These are phyloP conservation scores for Chlamydomonas incerta DNA, from an alignment of 139 green algal species.

Conservation along the genomic window DNA sequence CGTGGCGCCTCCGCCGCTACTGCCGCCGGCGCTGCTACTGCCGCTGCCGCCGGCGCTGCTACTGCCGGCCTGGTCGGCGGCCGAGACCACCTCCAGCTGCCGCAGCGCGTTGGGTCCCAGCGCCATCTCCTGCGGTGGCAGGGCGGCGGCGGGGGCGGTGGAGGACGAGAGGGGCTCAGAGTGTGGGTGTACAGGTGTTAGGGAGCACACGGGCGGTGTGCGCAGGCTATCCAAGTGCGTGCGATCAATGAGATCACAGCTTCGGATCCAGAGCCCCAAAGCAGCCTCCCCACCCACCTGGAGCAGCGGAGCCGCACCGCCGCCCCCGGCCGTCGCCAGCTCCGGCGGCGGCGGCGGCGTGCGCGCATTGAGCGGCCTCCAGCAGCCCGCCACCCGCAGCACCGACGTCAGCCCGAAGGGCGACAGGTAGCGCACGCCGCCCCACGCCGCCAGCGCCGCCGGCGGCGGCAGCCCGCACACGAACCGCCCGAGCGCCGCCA, in stretches of 20 bases:
- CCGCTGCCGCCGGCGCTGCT: neutral
- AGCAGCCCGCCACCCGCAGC: constrained; percentile 55
- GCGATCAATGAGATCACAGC: too few relatives aligned
- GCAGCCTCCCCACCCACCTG: too few relatives aligned
- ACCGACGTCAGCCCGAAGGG: constrained; percentile 78
- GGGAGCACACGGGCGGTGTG: too few relatives aligned
- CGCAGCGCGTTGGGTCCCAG: constrained; percentile 70
- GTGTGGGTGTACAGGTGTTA: too few relatives aligned
- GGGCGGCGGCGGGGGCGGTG: too few relatives aligned
- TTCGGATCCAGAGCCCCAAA: too few relatives aligned
- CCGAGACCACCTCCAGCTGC: constrained; percentile 72
- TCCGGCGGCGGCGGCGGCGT: neutral
- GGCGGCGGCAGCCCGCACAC: constrained; percentile 66
- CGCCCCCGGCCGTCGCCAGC: neutral
- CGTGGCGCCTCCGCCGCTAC: constrained; percentile 59
- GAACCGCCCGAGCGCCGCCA: neutral
- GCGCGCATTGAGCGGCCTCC: constrained; percentile 15
- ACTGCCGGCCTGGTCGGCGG: neutral
- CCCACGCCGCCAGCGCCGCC: constrained; percentile 68
- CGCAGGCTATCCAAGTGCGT: too few relatives aligned
- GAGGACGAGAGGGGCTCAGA: too few relatives aligned
- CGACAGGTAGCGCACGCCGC: constrained; percentile 72
- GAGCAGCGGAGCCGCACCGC: neutral
- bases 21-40: neutral
- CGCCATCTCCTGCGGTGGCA: constrained; percentile 59